Evolutionary conservation across 1,284 basidiomycete species (phyloP).

Genomic region (Pholiota adiposa): DNA sequence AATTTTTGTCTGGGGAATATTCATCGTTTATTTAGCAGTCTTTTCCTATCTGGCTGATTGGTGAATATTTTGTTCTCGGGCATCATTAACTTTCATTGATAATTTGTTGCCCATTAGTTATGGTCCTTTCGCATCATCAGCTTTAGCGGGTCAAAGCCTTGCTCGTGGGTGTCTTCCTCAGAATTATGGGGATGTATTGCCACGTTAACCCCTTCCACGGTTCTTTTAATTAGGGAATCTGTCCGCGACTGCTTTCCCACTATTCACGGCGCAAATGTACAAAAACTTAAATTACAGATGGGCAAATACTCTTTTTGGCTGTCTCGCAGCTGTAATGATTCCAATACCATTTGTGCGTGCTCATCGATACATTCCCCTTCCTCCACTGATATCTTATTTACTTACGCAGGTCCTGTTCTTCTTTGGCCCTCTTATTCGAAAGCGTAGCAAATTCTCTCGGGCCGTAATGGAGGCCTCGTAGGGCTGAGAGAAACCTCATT

Average conservation of each 20-base stretch:
- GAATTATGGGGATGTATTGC: neutral
- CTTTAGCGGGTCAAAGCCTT: slow-evolving; percentile 78
- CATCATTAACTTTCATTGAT: neutral
- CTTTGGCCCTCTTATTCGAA: slow-evolving; percentile 65
- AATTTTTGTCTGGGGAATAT: slow-evolving; percentile 58
- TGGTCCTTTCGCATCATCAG: slow-evolving; percentile 76
- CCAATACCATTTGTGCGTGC: slow-evolving; percentile 68
- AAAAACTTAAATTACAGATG: slow-evolving; percentile 63
- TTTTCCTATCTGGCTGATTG: slow-evolving; percentile 79
- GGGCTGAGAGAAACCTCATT: no score
- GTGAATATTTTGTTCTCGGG: slow-evolving; percentile 37
- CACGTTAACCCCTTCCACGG: neutral
- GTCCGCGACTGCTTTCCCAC: slow-evolving; percentile 61
- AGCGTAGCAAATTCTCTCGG: slow-evolving; percentile 61
- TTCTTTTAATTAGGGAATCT: slow-evolving; percentile 54
- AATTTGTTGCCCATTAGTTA: slow-evolving; percentile 56
- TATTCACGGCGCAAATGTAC: slow-evolving; percentile 71
- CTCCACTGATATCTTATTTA: slow-evolving; percentile 6
- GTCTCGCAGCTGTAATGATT: slow-evolving; percentile 61
- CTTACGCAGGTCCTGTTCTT: slow-evolving; percentile 58
- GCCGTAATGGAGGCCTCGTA: slow-evolving; percentile 37
- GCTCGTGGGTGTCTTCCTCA: slow-evolving; percentile 48
- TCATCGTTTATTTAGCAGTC: slow-evolving; percentile 66
- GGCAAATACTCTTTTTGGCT: slow-evolving; percentile 75
- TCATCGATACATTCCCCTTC: neutral